These are phyloP conservation scores for Zoysia pacifica DNA, from an alignment of 176 grass and related monocot species.

Conservation along the genomic window DNA sequence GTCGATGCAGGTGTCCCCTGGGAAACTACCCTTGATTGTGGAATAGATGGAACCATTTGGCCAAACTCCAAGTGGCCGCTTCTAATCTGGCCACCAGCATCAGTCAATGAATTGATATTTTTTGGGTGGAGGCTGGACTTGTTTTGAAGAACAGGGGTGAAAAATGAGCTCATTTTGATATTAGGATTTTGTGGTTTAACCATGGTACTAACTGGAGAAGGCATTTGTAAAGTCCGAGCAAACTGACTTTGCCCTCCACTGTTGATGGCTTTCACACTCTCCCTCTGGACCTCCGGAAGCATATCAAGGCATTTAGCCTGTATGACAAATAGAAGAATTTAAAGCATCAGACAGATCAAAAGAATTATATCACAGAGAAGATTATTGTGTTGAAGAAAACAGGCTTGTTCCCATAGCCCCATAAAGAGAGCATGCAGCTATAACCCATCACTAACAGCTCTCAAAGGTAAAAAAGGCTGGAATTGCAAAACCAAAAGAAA, in stretches of 20 bases:
- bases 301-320: conserved; percentile 68
- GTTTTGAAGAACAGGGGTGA: conserved; percentile 49
- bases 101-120: conserved; percentile 35
- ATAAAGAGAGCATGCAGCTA: conserved; percentile 4
- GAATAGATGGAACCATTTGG: too few species aligned
- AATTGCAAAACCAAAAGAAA: neutral
- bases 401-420: conserved; percentile 11
- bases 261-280: conserved; percentile 45
- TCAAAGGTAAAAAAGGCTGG: neutral
- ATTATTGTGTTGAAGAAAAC: conserved; percentile 28
- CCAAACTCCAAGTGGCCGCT: conserved; percentile 7
- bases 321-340: conserved; percentile 25
- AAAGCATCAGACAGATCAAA: conserved; percentile 2
- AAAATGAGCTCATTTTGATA: conserved; percentile 30
- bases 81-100: conserved; percentile 39
- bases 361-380: neutral
- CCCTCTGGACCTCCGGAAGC: conserved; percentile 69
- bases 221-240: conserved; percentile 38
- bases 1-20: conserved; percentile 41
- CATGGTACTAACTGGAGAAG: conserved; percentile 47
- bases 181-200: conserved; percentile 39
- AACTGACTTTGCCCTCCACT: conserved; percentile 45
- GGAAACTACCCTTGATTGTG: conserved; percentile 2
- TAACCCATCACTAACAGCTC: neutral
- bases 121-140: conserved; percentile 30